phyloP scores from a whole-genome alignment of 2,329 filamentous ascomycete species.

The Chrysosporium queenslandicum region DNA sequence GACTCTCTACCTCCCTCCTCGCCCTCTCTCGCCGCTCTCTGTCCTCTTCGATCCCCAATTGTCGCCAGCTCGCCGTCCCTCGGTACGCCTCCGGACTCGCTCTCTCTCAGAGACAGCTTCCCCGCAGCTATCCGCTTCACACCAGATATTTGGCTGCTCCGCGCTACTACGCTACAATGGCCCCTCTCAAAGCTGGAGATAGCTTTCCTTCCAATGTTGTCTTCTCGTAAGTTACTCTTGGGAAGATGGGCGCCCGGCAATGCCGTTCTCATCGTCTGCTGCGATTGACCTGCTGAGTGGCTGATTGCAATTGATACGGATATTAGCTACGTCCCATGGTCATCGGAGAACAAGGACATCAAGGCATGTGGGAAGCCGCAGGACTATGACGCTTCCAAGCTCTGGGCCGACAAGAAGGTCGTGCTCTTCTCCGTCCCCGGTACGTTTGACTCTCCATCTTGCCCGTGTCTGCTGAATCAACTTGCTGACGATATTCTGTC shows the following conservation, averaged over 20 bases:
- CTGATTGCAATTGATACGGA: neutral
- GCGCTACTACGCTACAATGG: conserved; percentile 37
- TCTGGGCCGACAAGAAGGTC: conserved; percentile 61
- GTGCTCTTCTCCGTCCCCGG: conserved; percentile 60
- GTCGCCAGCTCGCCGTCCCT: neutral
- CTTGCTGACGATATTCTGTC: neutral
- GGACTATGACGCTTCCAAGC: conserved; percentile 69
- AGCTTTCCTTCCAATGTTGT: conserved; percentile 68
- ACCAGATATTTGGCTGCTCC: neutral
- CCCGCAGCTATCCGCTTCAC: conserved; percentile 2
- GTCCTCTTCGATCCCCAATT: neutral
- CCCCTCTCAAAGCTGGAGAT: conserved; percentile 69
- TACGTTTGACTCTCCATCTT: conserved; percentile 20
- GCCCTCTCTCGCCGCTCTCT: conserved; percentile 6
- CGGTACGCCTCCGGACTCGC: neutral
- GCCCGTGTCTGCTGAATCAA: neutral
- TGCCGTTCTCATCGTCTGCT: neutral
- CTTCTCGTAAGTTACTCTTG: conserved; percentile 53
- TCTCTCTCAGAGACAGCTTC: neutral
- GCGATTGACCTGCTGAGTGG: neutral
- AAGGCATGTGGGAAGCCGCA: conserved; percentile 68
- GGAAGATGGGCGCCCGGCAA: neutral
- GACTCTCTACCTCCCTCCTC: conserved; percentile 5
- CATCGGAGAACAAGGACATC: conserved; percentile 56
- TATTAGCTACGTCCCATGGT: conserved; percentile 64